These are phyloP conservation scores for Colletotrichum graminicola DNA, from an alignment of 2,329 filamentous ascomycete genomes.

Conservation along the genomic window DNA sequence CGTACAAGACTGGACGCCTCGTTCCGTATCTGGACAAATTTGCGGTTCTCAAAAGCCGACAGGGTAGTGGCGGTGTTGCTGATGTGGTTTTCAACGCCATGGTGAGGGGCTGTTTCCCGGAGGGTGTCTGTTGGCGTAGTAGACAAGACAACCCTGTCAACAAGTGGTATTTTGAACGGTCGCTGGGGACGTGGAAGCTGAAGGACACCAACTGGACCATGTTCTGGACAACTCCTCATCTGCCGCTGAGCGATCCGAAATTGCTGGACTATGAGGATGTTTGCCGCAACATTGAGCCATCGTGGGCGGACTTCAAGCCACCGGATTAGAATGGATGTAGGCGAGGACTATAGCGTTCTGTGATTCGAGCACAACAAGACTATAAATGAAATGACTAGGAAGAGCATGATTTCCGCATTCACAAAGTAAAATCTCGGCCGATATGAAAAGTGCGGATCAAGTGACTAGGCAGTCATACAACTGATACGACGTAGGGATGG, in stretches of 20 bases:
- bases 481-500: neutral
- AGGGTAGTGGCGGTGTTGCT: constrained; percentile 92
- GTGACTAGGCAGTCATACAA: neutral
- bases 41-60: constrained; percentile 87
- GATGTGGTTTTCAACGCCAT: constrained; percentile 98
- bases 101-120: constrained; percentile 88
- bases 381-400: neutral
- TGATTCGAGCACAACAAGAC: neutral
- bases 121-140: constrained; percentile 93
- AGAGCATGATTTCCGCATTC: neutral
- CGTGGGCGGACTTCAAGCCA: constrained; percentile 71
- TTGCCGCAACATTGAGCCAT: constrained; percentile 74
- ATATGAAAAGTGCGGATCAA: neutral
- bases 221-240: constrained; percentile 91
- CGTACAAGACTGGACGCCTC: constrained; percentile 69
- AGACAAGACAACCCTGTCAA: constrained; percentile 94
- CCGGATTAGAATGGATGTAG: constrained; percentile 27
- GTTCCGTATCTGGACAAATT: constrained; percentile 99
- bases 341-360: neutral
- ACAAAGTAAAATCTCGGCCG: neutral
- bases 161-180: constrained; percentile 98
- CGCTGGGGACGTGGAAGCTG: constrained; percentile 85
- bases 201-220: constrained; percentile 91
- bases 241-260: constrained; percentile 65
- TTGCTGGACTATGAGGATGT: constrained; percentile 80